Percentiles rank a stretch among this genome's conserved stretches.
Conservation (phyloP, 31 red algal genomes). For the Asparagopsis taxiformis region DNA sequence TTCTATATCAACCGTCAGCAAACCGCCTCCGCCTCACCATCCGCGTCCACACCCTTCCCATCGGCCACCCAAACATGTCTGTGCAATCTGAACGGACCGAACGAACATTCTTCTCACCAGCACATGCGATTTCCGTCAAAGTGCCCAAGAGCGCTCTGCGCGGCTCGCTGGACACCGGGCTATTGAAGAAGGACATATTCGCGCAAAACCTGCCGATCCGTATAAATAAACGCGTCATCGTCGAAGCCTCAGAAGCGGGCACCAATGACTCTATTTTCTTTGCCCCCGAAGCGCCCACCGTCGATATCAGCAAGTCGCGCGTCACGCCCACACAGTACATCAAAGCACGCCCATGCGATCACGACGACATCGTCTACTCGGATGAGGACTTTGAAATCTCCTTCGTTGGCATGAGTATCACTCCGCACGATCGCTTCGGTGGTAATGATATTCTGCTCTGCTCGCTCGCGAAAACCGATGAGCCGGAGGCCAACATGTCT, state of each 20-base stretch:
- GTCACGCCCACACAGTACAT: conserved; percentile 22
- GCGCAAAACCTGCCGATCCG: conserved; percentile 6
- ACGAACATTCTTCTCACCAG: too few relatives aligned
- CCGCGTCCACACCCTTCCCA: too few relatives aligned
- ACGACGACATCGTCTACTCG: conserved; percentile 21
- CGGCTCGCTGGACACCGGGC: conserved; percentile 3
- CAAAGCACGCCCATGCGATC: conserved; percentile 20
- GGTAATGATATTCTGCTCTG: conserved; percentile 40
- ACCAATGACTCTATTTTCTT: conserved; percentile 37
- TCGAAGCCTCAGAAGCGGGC: conserved; percentile 27
- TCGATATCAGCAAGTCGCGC: not conserved
- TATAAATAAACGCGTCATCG: conserved; percentile 12
- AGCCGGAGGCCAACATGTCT: too few relatives aligned
- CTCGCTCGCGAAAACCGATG: conserved; percentile 17
- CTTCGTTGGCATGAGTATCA: too few relatives aligned
- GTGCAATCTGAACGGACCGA: too few relatives aligned
- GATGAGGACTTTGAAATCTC: conserved; percentile 43
- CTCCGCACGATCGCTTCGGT: conserved; percentile 30
- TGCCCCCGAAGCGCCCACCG: conserved; percentile 35
- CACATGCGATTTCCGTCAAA: conserved; percentile 22
- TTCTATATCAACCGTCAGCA: too few relatives aligned
- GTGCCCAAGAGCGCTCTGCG: conserved; percentile 15
- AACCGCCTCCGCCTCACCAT: too few relatives aligned
- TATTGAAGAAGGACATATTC: conserved; percentile 20
- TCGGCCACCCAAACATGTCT: too few relatives aligned